These are phyloP conservation scores for Neofusicoccum cordaticola DNA, from an alignment of 2,329 filamentous ascomycete genomes.

Conservation along the genomic window DNA sequence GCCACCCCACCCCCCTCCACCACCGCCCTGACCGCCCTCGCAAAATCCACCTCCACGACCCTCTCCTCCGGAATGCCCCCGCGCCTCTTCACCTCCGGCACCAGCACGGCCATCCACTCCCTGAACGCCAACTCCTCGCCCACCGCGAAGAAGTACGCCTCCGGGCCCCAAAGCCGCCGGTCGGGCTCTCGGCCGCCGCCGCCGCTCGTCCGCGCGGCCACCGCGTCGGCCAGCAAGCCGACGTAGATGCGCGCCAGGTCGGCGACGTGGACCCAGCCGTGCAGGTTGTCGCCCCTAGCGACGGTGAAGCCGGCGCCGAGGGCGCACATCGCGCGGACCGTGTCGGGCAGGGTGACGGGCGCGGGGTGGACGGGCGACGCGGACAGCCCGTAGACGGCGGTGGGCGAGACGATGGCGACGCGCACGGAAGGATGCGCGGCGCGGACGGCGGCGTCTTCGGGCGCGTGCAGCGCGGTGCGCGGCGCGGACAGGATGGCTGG, in stretches of 20 bases:
- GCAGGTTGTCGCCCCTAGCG: background rate
- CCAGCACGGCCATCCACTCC: conserved; percentile 48
- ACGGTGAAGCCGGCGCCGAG: background rate
- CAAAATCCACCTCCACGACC: conserved; percentile 38
- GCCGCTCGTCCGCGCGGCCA: background rate
- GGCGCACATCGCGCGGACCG: background rate
- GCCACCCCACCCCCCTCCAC: conserved; percentile 37
- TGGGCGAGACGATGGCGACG: conserved; percentile 23
- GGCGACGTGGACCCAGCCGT: background rate
- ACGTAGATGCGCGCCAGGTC: conserved; percentile 1
- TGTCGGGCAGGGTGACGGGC: conserved; percentile 1
- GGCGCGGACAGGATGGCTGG: background rate
- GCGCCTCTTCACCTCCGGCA: conserved; percentile 47
- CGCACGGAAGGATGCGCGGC: conserved; percentile 27
- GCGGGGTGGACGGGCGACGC: background rate
- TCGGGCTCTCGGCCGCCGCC: too few relatives aligned
- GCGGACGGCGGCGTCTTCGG: background rate
- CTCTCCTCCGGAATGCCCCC: conserved; percentile 43
- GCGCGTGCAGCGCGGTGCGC: background rate
- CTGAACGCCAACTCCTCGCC: conserved; percentile 64
- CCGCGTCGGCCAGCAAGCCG: background rate
- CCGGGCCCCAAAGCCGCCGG: conserved; percentile 49
- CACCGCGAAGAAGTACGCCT: conserved; percentile 64
- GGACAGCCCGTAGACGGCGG: background rate
- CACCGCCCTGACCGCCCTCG: conserved; percentile 46